A percentile compares a stretch with the other conserved stretches of the same genome.
Conservation (phyloP, 805 yeast genomes). For the Kregervanrija pseudodelftensis region DNA sequence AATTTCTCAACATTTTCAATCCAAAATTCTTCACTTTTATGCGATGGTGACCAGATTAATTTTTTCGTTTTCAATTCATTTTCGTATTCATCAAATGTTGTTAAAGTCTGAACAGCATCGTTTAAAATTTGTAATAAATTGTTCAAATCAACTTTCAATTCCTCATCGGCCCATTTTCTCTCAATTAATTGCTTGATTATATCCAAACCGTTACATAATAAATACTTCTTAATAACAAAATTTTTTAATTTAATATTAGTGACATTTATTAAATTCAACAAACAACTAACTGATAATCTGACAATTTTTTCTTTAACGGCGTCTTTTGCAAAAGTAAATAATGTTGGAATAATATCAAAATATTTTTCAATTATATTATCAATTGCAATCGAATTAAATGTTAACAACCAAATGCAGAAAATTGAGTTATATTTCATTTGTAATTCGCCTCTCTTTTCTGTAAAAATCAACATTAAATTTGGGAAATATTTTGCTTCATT, state of each 20-base stretch:
- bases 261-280: conserved; percentile 49
- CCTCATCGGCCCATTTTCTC: conserved; percentile 93
- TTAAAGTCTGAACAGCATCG: conserved; percentile 67
- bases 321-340: conserved; percentile 55
- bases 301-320: conserved; percentile 91
- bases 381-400: conserved; percentile 58
- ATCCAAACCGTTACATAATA: conserved; percentile 68
- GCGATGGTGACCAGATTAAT: conserved; percentile 89
- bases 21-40: conserved; percentile 85
- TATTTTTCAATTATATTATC: conserved; percentile 31
- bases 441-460: conserved; percentile 41
- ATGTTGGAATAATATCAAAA: conserved; percentile 46
- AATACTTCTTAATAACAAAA: conserved; percentile 52
- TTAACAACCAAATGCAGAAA: conserved; percentile 75
- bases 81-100: conserved; percentile 88
- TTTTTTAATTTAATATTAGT: conserved; percentile 30
- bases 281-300: conserved; percentile 70
- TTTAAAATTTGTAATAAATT: conserved; percentile 52
- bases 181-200: conserved; percentile 64
- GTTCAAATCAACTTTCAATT: conserved; percentile 66
- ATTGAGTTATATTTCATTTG: conserved; percentile 81
- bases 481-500: conserved; percentile 34
- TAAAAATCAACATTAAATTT: conserved; percentile 40
- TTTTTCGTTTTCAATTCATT: conserved; percentile 75
- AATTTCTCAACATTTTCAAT: conserved; percentile 69